Base-by-base conservation (phyloP, 345 rosid genomes). In the Microcos paniculata region DNA sequence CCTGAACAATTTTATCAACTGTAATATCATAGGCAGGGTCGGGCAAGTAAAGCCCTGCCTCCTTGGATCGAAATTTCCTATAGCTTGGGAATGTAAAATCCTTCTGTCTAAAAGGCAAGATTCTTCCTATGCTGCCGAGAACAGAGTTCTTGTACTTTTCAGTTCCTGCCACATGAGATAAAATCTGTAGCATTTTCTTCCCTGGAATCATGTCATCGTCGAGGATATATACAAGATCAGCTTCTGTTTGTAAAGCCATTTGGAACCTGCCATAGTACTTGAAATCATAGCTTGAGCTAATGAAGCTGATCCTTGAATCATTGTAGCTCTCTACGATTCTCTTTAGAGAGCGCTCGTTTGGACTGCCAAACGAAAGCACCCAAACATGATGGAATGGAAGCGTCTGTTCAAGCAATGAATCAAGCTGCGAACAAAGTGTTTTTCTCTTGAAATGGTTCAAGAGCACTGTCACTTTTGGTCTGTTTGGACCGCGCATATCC, bases 141-240 rank as follows among this genome's bases (percentile, higher is more conserved):
- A 96, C 98, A 0, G 99, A 90, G 81, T 93, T 96, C 85, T 86
- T 80, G 68, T 96, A 96, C 89, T 96, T 96, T 11, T 92, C 90
- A 0, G 98, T 96, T 23, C 99, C 99, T 16, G 97, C 96, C n/a
- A 92, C 95, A n/a, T 96, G 99, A 0, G 99, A 80, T 51, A 96
- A 85, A 76, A 93, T 92, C 87, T 96, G 92, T 28, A 96, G 82
- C 98, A 96, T 96, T 76, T 92, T 96, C 70, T 74, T 88, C 15
- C 99, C 99, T 0, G 99, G 99, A 70, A 96, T 96, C 97, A 96
- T 93, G 65, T 96, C 99, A 46, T 96, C 99, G 55, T 96, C 99
- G 0, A 93, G 81, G 10, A 96, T 82, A 51, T 96, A 92, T 1
- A 93, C 97, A 2, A 96, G 89, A 79, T 96, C 98, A 0, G 96